Base-by-base conservation (phyloP, 2,329 filamentous ascomycete species). In the Paecilomyces variotii region DNA sequence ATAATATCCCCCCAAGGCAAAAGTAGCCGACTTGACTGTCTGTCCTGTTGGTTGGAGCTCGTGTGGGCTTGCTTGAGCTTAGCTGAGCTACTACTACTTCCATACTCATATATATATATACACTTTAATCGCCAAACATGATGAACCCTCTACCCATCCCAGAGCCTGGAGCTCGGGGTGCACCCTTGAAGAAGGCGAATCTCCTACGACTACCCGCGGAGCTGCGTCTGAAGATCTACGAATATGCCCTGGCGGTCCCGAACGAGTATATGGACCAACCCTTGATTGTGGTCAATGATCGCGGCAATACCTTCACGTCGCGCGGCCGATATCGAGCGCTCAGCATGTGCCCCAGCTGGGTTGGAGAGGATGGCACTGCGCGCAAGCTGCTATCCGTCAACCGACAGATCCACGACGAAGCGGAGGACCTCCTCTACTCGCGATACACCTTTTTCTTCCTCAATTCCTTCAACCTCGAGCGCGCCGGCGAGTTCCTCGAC, bases 381-480 rank as follows among this genome's bases (percentile, higher is more conserved):
- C 68, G 68, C 56, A 65, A 62, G 14, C 64, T 74, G 2, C 62
- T 74, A 9, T 56, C 63, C 10, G 67, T 72, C 30, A 72, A 72
- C 57, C 70, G 64, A 2, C 70, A 72, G 55, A 69, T 74, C 58
- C 71, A 74, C 62, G 63, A 68, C 58, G 71, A 74, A 57, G 67
- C 68, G 19, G 71, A 74, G 59, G 65, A 70, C 56, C 66, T 67
- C 49, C 66, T 74, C 5, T 74, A 73, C 59, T 72, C 70, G 27
- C 64, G 63, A 5, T 62, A 71, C 58, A 73, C 71, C 4, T 65
- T 74, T 1, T 74, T 73, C 62, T 72, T 74, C 62, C 67, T 65
- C 24, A 71, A 74, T 56, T 65, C 68, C 1, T 70, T 73, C 60
- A 65, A 71, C 52, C 63, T 71, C 2, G 65, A 70, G 57, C 67